Conservation (phyloP, 2,329 filamentous ascomycete species). For the Dendrostoma leiphaemia region DNA sequence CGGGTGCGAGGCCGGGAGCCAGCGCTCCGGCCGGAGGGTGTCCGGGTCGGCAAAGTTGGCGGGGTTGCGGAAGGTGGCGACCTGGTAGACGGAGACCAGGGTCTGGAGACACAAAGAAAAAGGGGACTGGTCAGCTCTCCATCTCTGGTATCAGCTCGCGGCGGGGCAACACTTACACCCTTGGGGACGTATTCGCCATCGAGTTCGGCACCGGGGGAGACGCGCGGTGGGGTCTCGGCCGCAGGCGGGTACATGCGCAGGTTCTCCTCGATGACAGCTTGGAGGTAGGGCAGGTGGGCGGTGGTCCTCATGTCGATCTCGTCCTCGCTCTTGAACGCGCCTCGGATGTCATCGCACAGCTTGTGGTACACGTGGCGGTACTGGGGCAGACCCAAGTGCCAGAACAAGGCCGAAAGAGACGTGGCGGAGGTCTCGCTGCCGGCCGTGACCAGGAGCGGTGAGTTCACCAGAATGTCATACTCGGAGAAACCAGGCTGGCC, state of each 20-base stretch:
- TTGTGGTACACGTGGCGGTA: slow-evolving; percentile 23
- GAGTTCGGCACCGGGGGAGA: slow-evolving; percentile 5
- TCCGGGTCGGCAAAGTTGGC: slow-evolving; percentile 16
- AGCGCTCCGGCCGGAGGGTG: slow-evolving; percentile 18
- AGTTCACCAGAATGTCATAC: slow-evolving; percentile 11
- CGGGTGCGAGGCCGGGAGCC: slow-evolving; percentile 17
- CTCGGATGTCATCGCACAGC: slow-evolving; percentile 27
- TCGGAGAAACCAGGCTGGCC: slow-evolving; percentile 4
- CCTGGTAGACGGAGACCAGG: slow-evolving; percentile 7
- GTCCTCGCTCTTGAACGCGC: slow-evolving; percentile 22
- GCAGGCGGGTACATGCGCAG: slow-evolving; percentile 51
- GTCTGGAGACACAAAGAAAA: background rate
- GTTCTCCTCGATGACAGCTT: slow-evolving; percentile 75
- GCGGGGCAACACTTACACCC: slow-evolving; percentile 6
- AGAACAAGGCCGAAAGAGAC: slow-evolving; percentile 30
- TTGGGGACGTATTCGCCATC: slow-evolving; percentile 9
- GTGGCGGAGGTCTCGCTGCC: slow-evolving; percentile 49
- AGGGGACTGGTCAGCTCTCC: background rate
- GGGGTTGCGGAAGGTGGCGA: slow-evolving; percentile 15
- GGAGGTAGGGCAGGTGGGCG: slow-evolving; percentile 63
- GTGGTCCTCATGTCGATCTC: slow-evolving; percentile 24
- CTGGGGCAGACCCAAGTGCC: slow-evolving; percentile 24
- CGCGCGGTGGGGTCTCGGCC: slow-evolving; percentile 2
- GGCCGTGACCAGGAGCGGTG: slow-evolving; percentile 33
- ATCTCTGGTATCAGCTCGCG: no score